Percentiles rank a stretch among this genome's conserved stretches.
Conservation (phyloP, 352 stramenopile genomes). For the Pythium aphanidermatum region DNA sequence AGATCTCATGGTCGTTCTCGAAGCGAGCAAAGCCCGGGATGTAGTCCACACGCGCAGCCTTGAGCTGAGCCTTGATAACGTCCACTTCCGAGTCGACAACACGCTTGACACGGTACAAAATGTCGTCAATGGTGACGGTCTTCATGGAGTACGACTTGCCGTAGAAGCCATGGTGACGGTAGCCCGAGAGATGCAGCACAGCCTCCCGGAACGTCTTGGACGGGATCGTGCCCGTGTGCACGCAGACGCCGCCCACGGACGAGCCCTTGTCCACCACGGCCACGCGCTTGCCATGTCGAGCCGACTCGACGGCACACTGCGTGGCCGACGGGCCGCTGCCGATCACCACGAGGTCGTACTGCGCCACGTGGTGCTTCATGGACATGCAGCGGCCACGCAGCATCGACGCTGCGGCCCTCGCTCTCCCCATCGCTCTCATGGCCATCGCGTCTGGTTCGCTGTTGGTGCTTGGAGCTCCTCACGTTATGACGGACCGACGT, state of each 20-base stretch:
- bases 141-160: conserved; percentile 83
- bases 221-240: conserved; percentile 83
- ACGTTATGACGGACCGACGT: too few species aligned
- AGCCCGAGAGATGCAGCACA: conserved; percentile 87
- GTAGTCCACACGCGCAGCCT: conserved; percentile 64
- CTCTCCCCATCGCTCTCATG: too few species aligned
- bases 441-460: neutral
- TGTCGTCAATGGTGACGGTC: conserved; percentile 79
- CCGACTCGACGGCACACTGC: conserved; percentile 84
- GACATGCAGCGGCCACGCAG: too few species aligned
- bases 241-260: conserved; percentile 65
- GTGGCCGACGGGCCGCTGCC: conserved; percentile 79
- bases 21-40: conserved; percentile 71
- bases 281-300: conserved; percentile 73
- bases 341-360: conserved; percentile 86
- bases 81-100: conserved; percentile 75
- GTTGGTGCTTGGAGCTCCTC: too few species aligned
- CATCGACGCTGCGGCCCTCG: too few species aligned
- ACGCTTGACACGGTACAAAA: conserved; percentile 72
- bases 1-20: conserved; percentile 70
- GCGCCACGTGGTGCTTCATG: conserved; percentile 26
- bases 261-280: conserved; percentile 70
- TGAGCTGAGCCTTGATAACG: conserved; percentile 78
- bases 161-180: conserved; percentile 86
- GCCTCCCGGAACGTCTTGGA: conserved; percentile 90